phyloP scores from a whole-genome alignment of 495 filamentous ascomycete genomes.

The Bryoglossum gracile region DNA sequence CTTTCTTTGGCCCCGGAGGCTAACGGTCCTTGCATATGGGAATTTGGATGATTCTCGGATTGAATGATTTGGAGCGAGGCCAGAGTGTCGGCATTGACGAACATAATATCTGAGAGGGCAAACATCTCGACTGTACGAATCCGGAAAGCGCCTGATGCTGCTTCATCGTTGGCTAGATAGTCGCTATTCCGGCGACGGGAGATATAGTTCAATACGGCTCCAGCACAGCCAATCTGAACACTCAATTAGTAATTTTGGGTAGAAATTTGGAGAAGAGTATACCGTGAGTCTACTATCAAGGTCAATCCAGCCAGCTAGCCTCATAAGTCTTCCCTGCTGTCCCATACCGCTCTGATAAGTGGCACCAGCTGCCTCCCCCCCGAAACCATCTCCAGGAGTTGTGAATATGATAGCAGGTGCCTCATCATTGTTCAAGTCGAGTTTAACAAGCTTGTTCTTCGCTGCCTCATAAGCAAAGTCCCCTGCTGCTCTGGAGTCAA shows the following conservation, averaged over 20 bases:
- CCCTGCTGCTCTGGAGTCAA: slow-evolving; percentile 64
- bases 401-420: slow-evolving; percentile 50
- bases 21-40: slow-evolving; percentile 70
- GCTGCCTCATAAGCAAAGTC: slow-evolving; percentile 72
- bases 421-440: slow-evolving; percentile 42
- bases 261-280: background rate
- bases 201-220: slow-evolving; percentile 74
- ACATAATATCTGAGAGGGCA: slow-evolving; percentile 69
- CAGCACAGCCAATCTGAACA: slow-evolving; percentile 58
- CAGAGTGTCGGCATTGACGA: slow-evolving; percentile 74
- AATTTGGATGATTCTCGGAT: slow-evolving; percentile 77
- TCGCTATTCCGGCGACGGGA: slow-evolving; percentile 59
- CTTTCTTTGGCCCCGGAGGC: slow-evolving; percentile 73
- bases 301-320: slow-evolving; percentile 67
- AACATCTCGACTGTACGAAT: slow-evolving; percentile 71
- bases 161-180: slow-evolving; percentile 48
- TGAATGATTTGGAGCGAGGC: slow-evolving; percentile 80
- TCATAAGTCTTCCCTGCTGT: slow-evolving; percentile 60
- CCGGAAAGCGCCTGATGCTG: slow-evolving; percentile 42
- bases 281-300: slow-evolving; percentile 67
- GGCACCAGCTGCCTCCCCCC: background rate
- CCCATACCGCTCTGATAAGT: slow-evolving; percentile 7
- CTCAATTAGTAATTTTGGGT: background rate
- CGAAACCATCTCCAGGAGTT: slow-evolving; percentile 45
- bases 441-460: slow-evolving; percentile 56